Base-by-base conservation (phyloP, 495 filamentous ascomycete species). In the Cercophora scortea region DNA sequence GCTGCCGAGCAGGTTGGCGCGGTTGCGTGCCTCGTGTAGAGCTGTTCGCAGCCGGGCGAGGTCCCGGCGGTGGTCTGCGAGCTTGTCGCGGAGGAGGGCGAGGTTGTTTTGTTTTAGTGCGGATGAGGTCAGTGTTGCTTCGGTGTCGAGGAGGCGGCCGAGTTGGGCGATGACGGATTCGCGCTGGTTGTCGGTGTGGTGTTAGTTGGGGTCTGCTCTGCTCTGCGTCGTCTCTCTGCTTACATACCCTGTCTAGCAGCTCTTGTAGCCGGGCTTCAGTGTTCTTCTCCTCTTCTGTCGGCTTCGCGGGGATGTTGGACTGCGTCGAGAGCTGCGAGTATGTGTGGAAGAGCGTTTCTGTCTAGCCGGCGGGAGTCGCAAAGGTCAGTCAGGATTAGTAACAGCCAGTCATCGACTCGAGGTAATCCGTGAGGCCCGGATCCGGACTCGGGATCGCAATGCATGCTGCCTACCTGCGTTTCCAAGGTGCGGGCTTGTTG, bases 31-130 rank as follows among this genome's bases (percentile, higher is more conserved):
- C 54, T 88, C 83, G 32, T 79, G 59, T 45, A 97, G 83, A 8
- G 76, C 69, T 16, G 79, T 69, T 34, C 79, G 81, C 40, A 97
- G 77, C 8, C 90, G 87, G 4, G 73, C 61, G 46, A 93, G 82
- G 62, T 97, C 92, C 43, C 83, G 85, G 47, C 85, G 81, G 76
- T 98, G 92, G 64, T 95, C 89, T 32, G 78, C 68, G 15, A 96
- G 84, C 65, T 95, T 83, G 71, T 93, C 90, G 62, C 89, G 89
- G 62, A 97, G 89, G 45, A 94, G 89, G 50, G 88, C 76, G 48
- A 98, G 84, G 71, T 96, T 94, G 76, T 87, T 94, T 62, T 93
- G 89, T 72, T 96, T 96, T 6, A 95, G 81, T 40, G 91, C 90
- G 32, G 92, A 96, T 51, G 90, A 83, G 39, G 86, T 87, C 48